Percentiles rank a stretch among this genome's conserved stretches.
These are phyloP conservation scores for Hyphochytrium catenoides DNA, from an alignment of 352 stramenopile species.

Conservation along the genomic window DNA sequence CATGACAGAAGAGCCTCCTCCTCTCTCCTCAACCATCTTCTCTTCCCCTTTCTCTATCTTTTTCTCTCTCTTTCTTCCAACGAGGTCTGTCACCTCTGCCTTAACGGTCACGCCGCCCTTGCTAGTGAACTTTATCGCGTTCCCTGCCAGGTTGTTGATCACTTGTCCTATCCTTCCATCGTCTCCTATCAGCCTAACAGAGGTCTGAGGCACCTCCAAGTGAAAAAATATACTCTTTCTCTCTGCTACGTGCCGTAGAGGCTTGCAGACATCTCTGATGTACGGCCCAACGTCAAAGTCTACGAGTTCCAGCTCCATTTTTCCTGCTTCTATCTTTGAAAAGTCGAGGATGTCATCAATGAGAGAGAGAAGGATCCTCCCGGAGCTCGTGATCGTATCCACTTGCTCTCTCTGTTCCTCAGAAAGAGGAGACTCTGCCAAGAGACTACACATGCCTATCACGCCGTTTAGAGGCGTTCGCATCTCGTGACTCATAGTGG, in stretches of 20 bases:
- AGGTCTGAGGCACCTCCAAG: no score
- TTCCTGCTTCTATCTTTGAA: conserved; percentile 19
- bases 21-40: no score
- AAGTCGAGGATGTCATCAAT: conserved; percentile 21
- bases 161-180: conserved; percentile 48
- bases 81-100: no score
- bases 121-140: conserved; percentile 68
- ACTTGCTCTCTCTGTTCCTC: conserved; percentile 10
- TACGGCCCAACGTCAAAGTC: conserved; percentile 5
- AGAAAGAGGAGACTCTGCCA: conserved; percentile 10
- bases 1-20: no score
- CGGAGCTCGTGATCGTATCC: conserved; percentile 5
- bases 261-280: neutral
- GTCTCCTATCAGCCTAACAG: no score
- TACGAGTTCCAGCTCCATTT: conserved; percentile 17
- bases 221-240: no score
- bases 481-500: conserved; percentile 22
- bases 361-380: conserved; percentile 12
- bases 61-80: no score
- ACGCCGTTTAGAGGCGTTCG: conserved; percentile 21
- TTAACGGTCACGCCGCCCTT: no score
- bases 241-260: neutral
- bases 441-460: conserved; percentile 17
- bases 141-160: conserved; percentile 46
- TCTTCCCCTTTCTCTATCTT: no score